These are phyloP conservation scores for Trametes meyenii DNA, from an alignment of 768 basidiomycete genomes.

Conservation along the genomic window DNA sequence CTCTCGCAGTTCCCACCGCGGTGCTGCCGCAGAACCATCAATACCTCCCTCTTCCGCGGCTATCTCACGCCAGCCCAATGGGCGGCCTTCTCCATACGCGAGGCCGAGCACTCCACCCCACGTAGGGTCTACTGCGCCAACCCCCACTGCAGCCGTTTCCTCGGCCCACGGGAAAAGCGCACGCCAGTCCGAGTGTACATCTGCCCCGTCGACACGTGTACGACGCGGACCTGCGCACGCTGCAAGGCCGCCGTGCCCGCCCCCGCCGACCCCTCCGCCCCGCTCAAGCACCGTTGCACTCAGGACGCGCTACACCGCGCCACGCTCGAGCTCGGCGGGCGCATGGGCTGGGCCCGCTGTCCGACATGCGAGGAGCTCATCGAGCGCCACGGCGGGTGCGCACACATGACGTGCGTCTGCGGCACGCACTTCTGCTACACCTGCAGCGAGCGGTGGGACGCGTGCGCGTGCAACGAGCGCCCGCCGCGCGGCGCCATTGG, in stretches of 20 bases:
- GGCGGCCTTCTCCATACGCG: constrained; percentile 22
- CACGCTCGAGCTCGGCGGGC: constrained; percentile 19
- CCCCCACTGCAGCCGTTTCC: constrained; percentile 31
- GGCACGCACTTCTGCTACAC: constrained; percentile 27
- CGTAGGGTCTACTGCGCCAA: constrained; percentile 35
- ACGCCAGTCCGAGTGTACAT: constrained; percentile 15
- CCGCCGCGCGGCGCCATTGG: not conserved
- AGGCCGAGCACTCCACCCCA: constrained; percentile 28
- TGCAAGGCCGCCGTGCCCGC: constrained; percentile 20
- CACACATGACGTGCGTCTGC: constrained; percentile 36
- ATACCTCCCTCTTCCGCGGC: constrained; percentile 20
- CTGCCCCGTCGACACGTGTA: constrained; percentile 22
- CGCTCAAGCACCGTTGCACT: constrained; percentile 22
- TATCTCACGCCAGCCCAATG: constrained; percentile 17
- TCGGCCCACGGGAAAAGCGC: constrained; percentile 26
- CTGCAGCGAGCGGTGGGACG: constrained; percentile 29
- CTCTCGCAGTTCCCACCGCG: constrained; percentile 35
- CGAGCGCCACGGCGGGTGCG: constrained; percentile 33
- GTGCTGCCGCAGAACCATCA: constrained; percentile 32
- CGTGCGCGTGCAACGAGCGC: constrained; percentile 26
- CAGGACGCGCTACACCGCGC: constrained; percentile 21
- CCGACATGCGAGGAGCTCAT: constrained; percentile 32
- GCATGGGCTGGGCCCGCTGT: constrained; percentile 32
- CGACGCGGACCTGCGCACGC: constrained; percentile 27
- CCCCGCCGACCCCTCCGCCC: not conserved